Evolutionary conservation across 257 asterid species (phyloP), one percentile per base, ranked within the genome.

Genomic region (Lantana camara): DNA sequence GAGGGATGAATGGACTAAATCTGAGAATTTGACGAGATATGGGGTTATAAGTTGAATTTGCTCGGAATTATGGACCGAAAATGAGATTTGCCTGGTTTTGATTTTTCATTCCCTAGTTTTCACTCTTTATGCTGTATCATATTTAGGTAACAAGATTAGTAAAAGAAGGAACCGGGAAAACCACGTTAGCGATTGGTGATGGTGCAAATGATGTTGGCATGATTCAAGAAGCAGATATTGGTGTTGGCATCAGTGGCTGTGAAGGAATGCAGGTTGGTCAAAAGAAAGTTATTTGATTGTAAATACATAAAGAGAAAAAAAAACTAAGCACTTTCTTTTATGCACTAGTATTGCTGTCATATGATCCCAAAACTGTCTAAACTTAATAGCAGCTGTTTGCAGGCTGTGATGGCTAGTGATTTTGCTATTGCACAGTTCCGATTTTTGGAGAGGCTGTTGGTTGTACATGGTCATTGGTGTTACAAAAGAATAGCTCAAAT

Each of bases 391-490:
- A 73, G 73, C 77, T 83, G 67, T 75, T 77, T 75, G 82, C 95
- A 94, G 99, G 99, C 99, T 70, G 99, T 94, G 83, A 94, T 94
- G 99, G 95, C 99, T 70, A 94, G 99, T 57, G 99, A 94, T 79
- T 94, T 94, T 79, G 62, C 99, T 12, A 88, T 94, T 49, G 99
- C 99, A 21, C 97, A 94, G 80, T 94, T 94, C 66, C 96, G 81
- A 61, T 94, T 90, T 76, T 77, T 94, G 66, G 99, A 94, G 82
- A 90, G 94, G 75, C 99, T 94, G 67, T 77, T 94, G 74, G 96
- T 94, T 3, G 83, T 94, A 22, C 99, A 94, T 63, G 99, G 99
- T 20, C 99, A 94, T 73, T 94, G 99, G 99, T 94, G 99, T 79
- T 94, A 94, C 84, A 88, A 91, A 77, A 81, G 99, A 82, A 88